Base-by-base conservation (phyloP, 2,329 filamentous ascomycete species). In the Xylogone sp. region DNA sequence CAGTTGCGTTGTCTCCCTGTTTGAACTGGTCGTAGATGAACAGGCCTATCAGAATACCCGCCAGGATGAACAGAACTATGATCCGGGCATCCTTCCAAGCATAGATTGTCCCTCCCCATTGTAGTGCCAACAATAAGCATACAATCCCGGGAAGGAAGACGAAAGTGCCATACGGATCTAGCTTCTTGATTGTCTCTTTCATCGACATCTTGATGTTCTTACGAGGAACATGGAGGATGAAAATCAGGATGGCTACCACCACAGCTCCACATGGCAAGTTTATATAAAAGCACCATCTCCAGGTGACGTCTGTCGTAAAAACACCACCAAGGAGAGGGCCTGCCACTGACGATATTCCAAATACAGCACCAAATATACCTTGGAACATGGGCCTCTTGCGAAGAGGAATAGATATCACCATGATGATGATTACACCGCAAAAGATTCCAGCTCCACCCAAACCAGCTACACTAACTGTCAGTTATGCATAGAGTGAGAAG, bases 301-400 rank as follows among this genome's bases (percentile, higher is more conserved):
- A 68, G 51, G 56, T 65, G 49, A 58, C 43, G 2, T 53, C 46
- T 2, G 54, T 54, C 5, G 70, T 75, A 49, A 74, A 74, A 6
- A 64, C 71, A n/a, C 73, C 73, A 21, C 73, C 73, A 12, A 74
- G 20, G 3, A 68, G 51, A 16, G 65, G 65, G 43, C 65, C 75
- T 13, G 54, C 49, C n/a, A 66, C 54, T 22, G 62, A 62, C 8
- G 64, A 60, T 21, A 68, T 50, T n/a, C 63, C 63, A 46, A 63
- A 65, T 18, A 65, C 56, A 19, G 61, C 61, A 22, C 61, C 62
- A 24, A 66, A 57, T 3, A 64, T 52, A 16, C 61, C 62, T 46
- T 62, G 60, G 45, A 60, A 65, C 48, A 62, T 56, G 2, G 64
- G 57, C n/a, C 65, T 52, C 47, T 61, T 62, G 10, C 61, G 53